Percentiles rank a stretch among this genome's conserved stretches.
These are phyloP conservation scores for Lipomyces oligophaga DNA, from an alignment of 805 yeast species.

Conservation along the genomic window DNA sequence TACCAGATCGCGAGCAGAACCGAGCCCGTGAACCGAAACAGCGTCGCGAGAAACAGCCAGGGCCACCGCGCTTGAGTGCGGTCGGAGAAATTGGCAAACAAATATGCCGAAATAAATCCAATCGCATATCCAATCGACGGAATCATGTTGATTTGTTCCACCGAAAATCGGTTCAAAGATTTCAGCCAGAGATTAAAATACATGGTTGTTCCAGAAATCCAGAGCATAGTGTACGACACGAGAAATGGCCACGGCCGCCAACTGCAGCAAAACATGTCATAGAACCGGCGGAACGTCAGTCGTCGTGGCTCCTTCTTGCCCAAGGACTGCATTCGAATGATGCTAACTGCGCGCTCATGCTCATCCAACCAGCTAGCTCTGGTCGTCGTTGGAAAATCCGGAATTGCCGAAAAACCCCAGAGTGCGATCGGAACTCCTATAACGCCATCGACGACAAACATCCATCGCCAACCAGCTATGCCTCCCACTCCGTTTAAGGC, in stretches of 20 bases:
- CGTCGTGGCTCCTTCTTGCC: constrained; percentile 17
- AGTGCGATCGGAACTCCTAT: constrained; percentile 24
- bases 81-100: constrained; percentile 36
- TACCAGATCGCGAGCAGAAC: constrained; percentile 23
- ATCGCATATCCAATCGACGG: constrained; percentile 39
- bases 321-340: constrained; percentile 12
- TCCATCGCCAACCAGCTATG: constrained; percentile 28
- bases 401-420: constrained; percentile 20
- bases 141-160: constrained; percentile 35
- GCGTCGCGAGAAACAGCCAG: constrained; percentile 20
- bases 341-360: constrained; percentile 13
- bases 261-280: constrained; percentile 20
- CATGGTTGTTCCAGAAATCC: constrained; percentile 17
- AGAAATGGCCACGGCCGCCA: constrained; percentile 27
- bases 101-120: constrained; percentile 35
- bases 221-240: constrained; percentile 24
- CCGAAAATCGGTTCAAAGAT: constrained; percentile 30
- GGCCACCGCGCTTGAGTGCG: constrained; percentile 22
- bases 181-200: constrained; percentile 38
- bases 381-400: constrained; percentile 25
- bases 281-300: constrained; percentile 13
- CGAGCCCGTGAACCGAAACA: constrained; percentile 15
- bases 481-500: constrained; percentile 47
- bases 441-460: constrained; percentile 22
- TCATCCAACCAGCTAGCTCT: constrained; percentile 19